These are phyloP conservation scores for Trichocladium antarcticum DNA, from an alignment of 495 filamentous ascomycete genomes.

Conservation along the genomic window DNA sequence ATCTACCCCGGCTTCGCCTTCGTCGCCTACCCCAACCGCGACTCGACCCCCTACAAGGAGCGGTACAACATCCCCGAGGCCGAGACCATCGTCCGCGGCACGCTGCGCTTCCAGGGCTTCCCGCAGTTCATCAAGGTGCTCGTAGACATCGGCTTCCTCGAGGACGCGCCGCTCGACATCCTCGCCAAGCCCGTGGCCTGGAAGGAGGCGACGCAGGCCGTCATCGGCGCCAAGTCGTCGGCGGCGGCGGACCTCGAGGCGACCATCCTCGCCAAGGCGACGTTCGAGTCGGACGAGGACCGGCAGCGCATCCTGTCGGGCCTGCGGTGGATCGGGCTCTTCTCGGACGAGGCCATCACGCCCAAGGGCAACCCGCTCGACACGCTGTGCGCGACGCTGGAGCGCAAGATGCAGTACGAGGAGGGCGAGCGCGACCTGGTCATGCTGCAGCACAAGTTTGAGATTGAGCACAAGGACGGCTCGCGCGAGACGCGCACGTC, in stretches of 20 bases:
- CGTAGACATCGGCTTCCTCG: conserved; percentile 81
- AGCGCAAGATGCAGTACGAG: conserved; percentile 85
- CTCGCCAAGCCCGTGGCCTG: conserved; percentile 56
- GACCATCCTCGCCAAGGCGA: conserved; percentile 64
- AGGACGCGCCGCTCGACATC: conserved; percentile 48
- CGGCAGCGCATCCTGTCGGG: conserved; percentile 65
- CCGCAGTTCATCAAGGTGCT: conserved; percentile 75
- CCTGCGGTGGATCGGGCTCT: conserved; percentile 76
- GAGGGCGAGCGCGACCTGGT: conserved; percentile 70
- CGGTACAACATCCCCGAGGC: conserved; percentile 86
- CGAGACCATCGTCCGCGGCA: conserved; percentile 57
- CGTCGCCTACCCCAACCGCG: conserved; percentile 88
- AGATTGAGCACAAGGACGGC: conserved; percentile 68
- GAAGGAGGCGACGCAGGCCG: conserved; percentile 70
- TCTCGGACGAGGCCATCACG: conserved; percentile 61
- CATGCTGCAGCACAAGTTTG: conserved; percentile 87
- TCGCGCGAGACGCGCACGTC: conserved; percentile 61
- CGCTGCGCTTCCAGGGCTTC: conserved; percentile 77
- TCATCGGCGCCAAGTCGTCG: conserved; percentile 53
- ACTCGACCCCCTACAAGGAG: conserved; percentile 76
- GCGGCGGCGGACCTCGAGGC: conserved; percentile 54
- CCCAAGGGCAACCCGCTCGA: conserved; percentile 75
- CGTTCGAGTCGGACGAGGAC: conserved; percentile 60
- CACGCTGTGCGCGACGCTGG: conserved; percentile 79
- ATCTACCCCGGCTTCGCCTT: conserved; percentile 84